Percentiles rank a stretch among this genome's conserved stretches.
Conservation (phyloP, 2,329 filamentous ascomycete species). For the Cadophora luteo-olivacea region DNA sequence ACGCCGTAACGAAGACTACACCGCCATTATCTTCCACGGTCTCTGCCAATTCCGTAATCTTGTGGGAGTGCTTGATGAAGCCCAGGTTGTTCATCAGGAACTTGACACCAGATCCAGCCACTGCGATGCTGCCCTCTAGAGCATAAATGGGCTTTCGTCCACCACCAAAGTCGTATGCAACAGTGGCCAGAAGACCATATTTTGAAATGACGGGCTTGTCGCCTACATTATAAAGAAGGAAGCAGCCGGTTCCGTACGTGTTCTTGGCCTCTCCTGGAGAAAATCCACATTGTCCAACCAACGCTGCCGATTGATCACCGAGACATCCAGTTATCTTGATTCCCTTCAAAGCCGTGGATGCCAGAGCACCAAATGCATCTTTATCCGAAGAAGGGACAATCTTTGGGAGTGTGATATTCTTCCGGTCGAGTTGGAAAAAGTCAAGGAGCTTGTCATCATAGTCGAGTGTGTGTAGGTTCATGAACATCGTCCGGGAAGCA, state of each 20-base stretch:
- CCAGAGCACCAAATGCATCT: constrained; percentile 70
- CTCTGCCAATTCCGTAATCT: constrained; percentile 69
- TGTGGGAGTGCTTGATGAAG: constrained; percentile 65
- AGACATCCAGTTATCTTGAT: constrained; percentile 77
- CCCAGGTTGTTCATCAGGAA: constrained; percentile 72
- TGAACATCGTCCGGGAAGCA: constrained; percentile 87
- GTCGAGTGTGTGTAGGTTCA: constrained; percentile 77
- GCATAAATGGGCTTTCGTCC: constrained; percentile 73
- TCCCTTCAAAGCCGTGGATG: constrained; percentile 67
- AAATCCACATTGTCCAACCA: constrained; percentile 83
- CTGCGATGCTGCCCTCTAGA: constrained; percentile 78
- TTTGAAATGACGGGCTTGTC: constrained; percentile 79
- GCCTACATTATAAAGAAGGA: constrained; percentile 83
- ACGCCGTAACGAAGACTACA: constrained; percentile 74
- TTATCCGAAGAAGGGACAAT: constrained; percentile 77
- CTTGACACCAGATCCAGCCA: constrained; percentile 78
- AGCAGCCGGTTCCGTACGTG: constrained; percentile 86
- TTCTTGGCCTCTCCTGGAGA: constrained; percentile 80
- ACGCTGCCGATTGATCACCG: constrained; percentile 81
- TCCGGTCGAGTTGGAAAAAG: constrained; percentile 76
- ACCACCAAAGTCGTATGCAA: constrained; percentile 77
- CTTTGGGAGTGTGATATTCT: constrained; percentile 75
- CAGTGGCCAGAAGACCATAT: constrained; percentile 77
- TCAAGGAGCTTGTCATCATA: constrained; percentile 77
- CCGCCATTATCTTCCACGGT: constrained; percentile 72